These are phyloP conservation scores for Chalciporus sphaerocephalus DNA, from an alignment of 768 basidiomycete genomes.

Conservation along the genomic window DNA sequence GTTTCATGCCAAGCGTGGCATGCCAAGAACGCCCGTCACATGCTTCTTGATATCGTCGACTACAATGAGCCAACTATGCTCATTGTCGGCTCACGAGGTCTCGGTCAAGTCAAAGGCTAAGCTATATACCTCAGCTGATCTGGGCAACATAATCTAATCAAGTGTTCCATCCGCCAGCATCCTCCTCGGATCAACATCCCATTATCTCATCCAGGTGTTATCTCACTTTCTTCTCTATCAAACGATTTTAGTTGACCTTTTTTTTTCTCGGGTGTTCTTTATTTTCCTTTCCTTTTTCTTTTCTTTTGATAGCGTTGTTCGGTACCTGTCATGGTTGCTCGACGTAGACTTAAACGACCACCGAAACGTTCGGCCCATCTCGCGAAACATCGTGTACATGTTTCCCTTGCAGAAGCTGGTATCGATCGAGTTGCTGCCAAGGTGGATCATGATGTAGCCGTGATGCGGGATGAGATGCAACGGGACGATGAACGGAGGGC, in stretches of 20 bases:
- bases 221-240: not conserved
- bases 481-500: slow-evolving; percentile 50
- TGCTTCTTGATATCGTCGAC: slow-evolving; percentile 89
- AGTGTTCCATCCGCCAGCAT: slow-evolving; percentile 47
- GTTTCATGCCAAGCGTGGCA: slow-evolving; percentile 95
- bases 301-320: slow-evolving; percentile 65
- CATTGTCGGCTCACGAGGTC: slow-evolving; percentile 91
- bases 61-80: slow-evolving; percentile 84
- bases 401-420: slow-evolving; percentile 78
- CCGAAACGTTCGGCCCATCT: slow-evolving; percentile 78
- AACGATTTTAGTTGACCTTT: not conserved
- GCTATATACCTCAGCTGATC: slow-evolving; percentile 10
- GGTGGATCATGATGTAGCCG: slow-evolving; percentile 81
- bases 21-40: slow-evolving; percentile 90
- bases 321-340: slow-evolving; percentile 95
- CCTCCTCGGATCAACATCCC: slow-evolving; percentile 89
- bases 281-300: not conserved
- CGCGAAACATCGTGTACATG: slow-evolving; percentile 73
- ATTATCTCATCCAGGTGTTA: slow-evolving; percentile 81
- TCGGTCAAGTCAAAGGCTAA: slow-evolving; percentile 84
- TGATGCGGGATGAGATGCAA: slow-evolving; percentile 73
- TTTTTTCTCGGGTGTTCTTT: not conserved
- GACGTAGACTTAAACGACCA: slow-evolving; percentile 84
- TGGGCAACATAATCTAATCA: not conserved
- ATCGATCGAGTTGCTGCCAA: slow-evolving; percentile 85